Evolutionary conservation across 345 rosid species (phyloP).

Genomic region (Syzygium jambos): DNA sequence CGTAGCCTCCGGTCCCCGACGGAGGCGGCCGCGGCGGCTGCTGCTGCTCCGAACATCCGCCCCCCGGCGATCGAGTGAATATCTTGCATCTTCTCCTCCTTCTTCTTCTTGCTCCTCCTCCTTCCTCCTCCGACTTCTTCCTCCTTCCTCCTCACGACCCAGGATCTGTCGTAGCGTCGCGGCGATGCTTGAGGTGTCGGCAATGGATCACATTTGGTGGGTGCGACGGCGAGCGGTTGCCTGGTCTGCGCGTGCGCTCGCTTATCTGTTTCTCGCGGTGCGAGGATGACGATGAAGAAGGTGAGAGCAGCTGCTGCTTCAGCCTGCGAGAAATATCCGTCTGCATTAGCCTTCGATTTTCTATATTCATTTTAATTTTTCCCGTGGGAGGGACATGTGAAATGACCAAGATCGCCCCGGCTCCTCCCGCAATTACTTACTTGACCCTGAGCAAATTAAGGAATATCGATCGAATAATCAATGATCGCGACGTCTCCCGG

Average conservation of each 20-base stretch:
- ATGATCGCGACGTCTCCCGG: not conserved
- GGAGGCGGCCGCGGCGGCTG: constrained; percentile 25
- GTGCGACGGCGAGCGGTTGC: not conserved
- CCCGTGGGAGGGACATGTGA: not conserved
- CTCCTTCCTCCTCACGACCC: not conserved
- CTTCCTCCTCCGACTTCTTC: not conserved
- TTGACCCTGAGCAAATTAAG: not conserved
- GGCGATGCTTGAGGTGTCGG: not conserved
- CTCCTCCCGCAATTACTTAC: not conserved
- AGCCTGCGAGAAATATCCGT: not conserved
- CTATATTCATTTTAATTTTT: not conserved
- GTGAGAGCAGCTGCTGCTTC: not conserved
- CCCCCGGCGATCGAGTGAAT: constrained; percentile 41
- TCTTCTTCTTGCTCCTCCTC: not conserved
- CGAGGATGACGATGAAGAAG: not conserved
- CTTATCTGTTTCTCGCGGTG: not conserved
- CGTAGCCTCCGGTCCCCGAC: constrained; percentile 66
- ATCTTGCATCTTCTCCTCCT: constrained; percentile 43
- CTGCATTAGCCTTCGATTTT: not conserved
- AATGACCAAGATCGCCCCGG: not conserved
- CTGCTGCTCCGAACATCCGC: constrained; percentile 18
- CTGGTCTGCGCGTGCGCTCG: not conserved
- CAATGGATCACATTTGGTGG: not conserved
- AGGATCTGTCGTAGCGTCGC: not conserved
- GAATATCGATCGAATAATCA: not conserved